Percentiles rank a stretch among this genome's conserved stretches.
phyloP scores from a whole-genome alignment of 2,329 filamentous ascomycete species.

The Ceratocystis papillata region DNA sequence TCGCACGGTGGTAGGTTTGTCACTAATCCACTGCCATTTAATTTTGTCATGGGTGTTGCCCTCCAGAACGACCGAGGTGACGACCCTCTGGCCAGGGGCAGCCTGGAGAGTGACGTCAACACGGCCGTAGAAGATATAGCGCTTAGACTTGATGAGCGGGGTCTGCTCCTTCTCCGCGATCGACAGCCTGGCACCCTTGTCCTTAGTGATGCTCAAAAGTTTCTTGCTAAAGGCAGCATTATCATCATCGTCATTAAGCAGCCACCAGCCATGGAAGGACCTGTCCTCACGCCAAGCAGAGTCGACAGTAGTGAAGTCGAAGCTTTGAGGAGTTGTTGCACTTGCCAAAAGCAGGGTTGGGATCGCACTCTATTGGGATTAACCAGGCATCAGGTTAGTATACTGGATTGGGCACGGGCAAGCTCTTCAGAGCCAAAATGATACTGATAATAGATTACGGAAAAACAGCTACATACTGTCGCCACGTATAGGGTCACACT shows the following conservation, averaged over 20 bases:
- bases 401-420: not conserved
- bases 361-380: conserved; percentile 39
- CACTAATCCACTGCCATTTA: conserved; percentile 60
- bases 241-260: conserved; percentile 29
- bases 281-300: conserved; percentile 34
- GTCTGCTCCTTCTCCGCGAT: conserved; percentile 48
- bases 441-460: not conserved
- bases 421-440: not conserved
- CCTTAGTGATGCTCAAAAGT: conserved; percentile 28
- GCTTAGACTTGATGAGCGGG: conserved; percentile 55
- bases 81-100: conserved; percentile 61
- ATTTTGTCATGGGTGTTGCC: conserved; percentile 72
- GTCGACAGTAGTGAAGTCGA: conserved; percentile 54
- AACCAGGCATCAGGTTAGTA: too few relatives aligned
- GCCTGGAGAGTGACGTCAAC: conserved; percentile 60
- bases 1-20: conserved; percentile 57
- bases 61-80: conserved; percentile 67
- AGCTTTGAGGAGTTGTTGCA: conserved; percentile 34
- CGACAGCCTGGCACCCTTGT: conserved; percentile 34
- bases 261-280: conserved; percentile 29
- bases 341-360: conserved; percentile 51
- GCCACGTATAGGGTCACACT: conserved; percentile 39
- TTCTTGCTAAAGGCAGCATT: conserved; percentile 28
- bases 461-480: conserved; percentile 23
- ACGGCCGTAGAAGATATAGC: conserved; percentile 78